phyloP scores from a whole-genome alignment of 2,329 filamentous ascomycete genomes.

The Sordariomycetes sp. region DNA sequence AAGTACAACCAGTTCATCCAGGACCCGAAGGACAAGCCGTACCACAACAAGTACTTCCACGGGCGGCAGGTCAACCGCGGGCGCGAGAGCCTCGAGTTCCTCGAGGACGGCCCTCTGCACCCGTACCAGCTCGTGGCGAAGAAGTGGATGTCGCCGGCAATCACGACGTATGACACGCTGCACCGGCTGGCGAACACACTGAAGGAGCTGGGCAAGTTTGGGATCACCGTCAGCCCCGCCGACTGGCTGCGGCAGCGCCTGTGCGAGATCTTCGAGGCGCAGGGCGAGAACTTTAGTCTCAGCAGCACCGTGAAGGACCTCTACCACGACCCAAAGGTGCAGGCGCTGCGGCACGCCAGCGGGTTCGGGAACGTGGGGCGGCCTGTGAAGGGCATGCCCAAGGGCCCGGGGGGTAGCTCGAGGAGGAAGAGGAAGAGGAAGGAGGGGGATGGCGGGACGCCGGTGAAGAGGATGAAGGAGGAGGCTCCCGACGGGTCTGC shows the following conservation, averaged over 20 bases:
- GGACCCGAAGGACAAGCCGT: conserved; percentile 16
- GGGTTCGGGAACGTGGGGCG: conserved; percentile 48
- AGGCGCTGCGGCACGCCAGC: conserved; percentile 35
- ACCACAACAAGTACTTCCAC: conserved; percentile 38
- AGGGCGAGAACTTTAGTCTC: conserved; percentile 38
- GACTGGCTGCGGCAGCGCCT: conserved; percentile 49
- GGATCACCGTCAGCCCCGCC: conserved; percentile 38
- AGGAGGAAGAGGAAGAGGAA: not conserved
- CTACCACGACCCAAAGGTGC: conserved; percentile 44
- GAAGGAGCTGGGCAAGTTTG: conserved; percentile 41
- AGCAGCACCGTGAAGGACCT: conserved; percentile 39
- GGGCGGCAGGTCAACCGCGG: conserved; percentile 47
- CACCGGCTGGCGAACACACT: conserved; percentile 44
- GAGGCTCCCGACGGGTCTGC: not conserved
- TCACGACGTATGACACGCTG: conserved; percentile 43
- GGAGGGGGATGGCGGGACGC: not conserved
- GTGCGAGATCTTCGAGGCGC: conserved; percentile 31
- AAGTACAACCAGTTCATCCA: conserved; percentile 28
- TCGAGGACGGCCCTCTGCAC: conserved; percentile 38
- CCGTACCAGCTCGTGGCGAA: conserved; percentile 47
- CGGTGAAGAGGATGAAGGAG: conserved; percentile 5
- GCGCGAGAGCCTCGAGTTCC: conserved; percentile 38
- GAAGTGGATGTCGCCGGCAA: conserved; percentile 30
- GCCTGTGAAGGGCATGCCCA: conserved; percentile 27
- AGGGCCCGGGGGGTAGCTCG: not conserved